A percentile compares a stretch with the other conserved stretches of the same genome.
phyloP scores from a whole-genome alignment of 805 yeast species.

The Wickerhamomyces chaumierensis region DNA sequence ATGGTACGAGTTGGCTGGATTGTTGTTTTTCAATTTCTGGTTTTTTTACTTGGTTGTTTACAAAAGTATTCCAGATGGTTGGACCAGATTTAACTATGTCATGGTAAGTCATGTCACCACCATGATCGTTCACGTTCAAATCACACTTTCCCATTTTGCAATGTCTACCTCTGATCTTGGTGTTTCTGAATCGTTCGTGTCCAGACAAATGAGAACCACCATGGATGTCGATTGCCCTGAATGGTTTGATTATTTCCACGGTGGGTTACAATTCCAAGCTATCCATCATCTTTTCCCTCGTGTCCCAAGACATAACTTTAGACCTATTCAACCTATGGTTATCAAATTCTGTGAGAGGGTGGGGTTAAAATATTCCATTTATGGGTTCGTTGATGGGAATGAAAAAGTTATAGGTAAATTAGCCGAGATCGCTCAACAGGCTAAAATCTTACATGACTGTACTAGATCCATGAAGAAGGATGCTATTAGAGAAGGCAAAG shows the following conservation, averaged over 20 bases:
- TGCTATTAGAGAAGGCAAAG: constrained; percentile 19
- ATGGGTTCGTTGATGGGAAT: constrained; percentile 77
- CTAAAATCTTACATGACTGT: constrained; percentile 65
- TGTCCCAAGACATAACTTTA: constrained; percentile 76
- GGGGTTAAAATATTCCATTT: constrained; percentile 71
- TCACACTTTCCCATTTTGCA: constrained; percentile 82
- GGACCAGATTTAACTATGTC: constrained; percentile 45
- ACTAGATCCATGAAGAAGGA: constrained; percentile 51
- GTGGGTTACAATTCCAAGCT: constrained; percentile 88
- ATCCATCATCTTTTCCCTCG: constrained; percentile 86
- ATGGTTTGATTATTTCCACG: constrained; percentile 86
- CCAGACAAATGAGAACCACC: constrained; percentile 77
- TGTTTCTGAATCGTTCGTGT: constrained; percentile 63
- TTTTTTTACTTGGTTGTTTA: constrained; percentile 56
- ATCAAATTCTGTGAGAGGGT: constrained; percentile 64
- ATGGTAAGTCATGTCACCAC: constrained; percentile 71
- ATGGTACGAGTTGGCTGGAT: constrained; percentile 64
- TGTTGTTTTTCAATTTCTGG: constrained; percentile 68
- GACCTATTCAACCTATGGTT: constrained; percentile 63
- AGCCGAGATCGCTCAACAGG: constrained; percentile 72
- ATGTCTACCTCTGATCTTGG: constrained; percentile 89
- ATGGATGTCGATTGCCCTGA: constrained; percentile 94
- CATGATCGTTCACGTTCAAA: constrained; percentile 90
- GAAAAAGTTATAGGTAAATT: constrained; percentile 55
- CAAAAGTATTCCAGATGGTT: constrained; percentile 38